Base-by-base conservation (phyloP, 768 basidiomycete genomes). In the Amanita pallidorosea region DNA sequence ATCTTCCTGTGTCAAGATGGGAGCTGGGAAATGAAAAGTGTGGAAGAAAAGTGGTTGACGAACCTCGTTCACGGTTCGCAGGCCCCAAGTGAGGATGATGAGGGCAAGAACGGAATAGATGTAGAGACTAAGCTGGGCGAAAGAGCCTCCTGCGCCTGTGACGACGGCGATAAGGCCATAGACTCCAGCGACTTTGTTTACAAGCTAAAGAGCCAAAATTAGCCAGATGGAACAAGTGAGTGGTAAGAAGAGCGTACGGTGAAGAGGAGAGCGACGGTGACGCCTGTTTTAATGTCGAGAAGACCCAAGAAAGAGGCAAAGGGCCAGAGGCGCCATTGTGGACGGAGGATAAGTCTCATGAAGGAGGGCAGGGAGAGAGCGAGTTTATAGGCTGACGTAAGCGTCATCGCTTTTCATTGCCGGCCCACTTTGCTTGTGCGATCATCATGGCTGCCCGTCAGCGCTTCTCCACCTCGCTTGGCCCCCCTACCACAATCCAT, bases 181-280 rank as follows among this genome's bases (percentile, higher is more conserved):
- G 7, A 97, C 80, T 46, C 96, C 95, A 17, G 96, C 94, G 45
- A 94, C 95, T 70, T 99, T 99, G 77, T 99, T 99, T 57, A 99
- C 72, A 48, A 92, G 69, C 88, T 88, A 35, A n/a, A 57, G 54
- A 42, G 43, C 36, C 18, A 34, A 25, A 29, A n/a, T 49, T 8
- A 52, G 29, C 52, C 36, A 41, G 38, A 22, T 23, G 25, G 17
- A 33, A 38, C 47, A n/a, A 22, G 42, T 36, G 27, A 15, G 18
- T 11, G 34, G 15, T 15, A 33, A 40, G 43, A 45, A 38, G 33
- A 25, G 75, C 88, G 56, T 56, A 96, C 88, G 11, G 88, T 89
- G 59, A 99, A 97, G 44, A 95, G 76, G 20, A 96, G 74, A 53
- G 87, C 83, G 51, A 98, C 75, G 43, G 79, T 86, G 53, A 90